phyloP scores from a whole-genome alignment of 495 filamentous ascomycete species.

The Daldinia vernicosa region DNA sequence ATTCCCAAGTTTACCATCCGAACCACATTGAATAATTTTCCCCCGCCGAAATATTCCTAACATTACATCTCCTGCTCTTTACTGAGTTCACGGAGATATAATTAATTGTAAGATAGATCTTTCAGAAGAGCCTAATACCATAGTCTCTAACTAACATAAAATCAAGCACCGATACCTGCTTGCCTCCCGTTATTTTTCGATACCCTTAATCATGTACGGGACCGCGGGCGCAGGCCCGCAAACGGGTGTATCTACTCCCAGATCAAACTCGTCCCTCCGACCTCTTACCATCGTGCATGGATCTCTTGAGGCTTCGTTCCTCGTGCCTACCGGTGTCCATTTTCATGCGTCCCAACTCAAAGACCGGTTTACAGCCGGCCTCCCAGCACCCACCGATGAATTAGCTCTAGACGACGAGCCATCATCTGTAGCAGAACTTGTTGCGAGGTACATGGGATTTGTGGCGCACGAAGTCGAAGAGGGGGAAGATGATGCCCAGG shows the following conservation, averaged over 20 bases:
- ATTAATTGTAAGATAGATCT: slow-evolving; percentile 29
- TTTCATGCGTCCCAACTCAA: slow-evolving; percentile 94
- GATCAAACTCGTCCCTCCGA: slow-evolving; percentile 85
- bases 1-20: slow-evolving; percentile 13
- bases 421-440: slow-evolving; percentile 88
- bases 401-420: slow-evolving; percentile 97
- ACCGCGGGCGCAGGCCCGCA: slow-evolving; percentile 81
- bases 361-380: slow-evolving; percentile 81
- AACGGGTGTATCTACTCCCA: slow-evolving; percentile 94
- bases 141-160: slow-evolving; percentile 14
- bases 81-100: slow-evolving; percentile 50
- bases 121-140: not conserved
- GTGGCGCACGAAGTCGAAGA: slow-evolving; percentile 85
- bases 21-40: slow-evolving; percentile 9
- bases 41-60: slow-evolving; percentile 28
- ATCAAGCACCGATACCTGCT: slow-evolving; percentile 11
- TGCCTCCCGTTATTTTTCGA: slow-evolving; percentile 20
- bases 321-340: slow-evolving; percentile 92
- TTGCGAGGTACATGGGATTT: slow-evolving; percentile 90
- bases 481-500: slow-evolving; percentile 87
- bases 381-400: slow-evolving; percentile 93
- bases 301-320: slow-evolving; percentile 92
- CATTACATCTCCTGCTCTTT: slow-evolving; percentile 50
- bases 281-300: slow-evolving; percentile 90
- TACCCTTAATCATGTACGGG: slow-evolving; percentile 76